Evolutionary conservation across 805 yeast species (phyloP).

Genomic region (Cyberlindnera maritima): DNA sequence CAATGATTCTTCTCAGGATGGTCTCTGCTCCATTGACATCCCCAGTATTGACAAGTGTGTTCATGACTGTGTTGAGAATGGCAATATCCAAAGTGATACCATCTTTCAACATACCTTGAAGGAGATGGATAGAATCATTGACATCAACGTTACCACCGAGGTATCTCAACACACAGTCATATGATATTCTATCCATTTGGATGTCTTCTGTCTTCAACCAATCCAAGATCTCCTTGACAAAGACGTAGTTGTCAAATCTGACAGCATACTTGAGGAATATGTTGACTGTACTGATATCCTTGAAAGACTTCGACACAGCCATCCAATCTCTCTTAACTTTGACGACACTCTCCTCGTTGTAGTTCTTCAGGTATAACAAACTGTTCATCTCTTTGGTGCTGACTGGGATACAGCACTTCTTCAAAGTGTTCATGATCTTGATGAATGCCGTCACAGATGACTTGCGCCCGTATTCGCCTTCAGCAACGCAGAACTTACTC

Average conservation of each 20-base stretch:
- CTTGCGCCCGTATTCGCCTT: slow-evolving; percentile 11
- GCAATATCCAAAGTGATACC: slow-evolving; percentile 14
- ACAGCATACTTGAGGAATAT: slow-evolving; percentile 29
- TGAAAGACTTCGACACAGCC: background rate
- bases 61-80: slow-evolving; percentile 7
- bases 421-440: slow-evolving; percentile 22
- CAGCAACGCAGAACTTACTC: slow-evolving; percentile 15
- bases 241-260: slow-evolving; percentile 12
- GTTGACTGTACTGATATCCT: slow-evolving; percentile 26
- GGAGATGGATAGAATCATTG: slow-evolving; percentile 1
- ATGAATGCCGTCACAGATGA: background rate
- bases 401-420: slow-evolving; percentile 28
- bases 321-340: slow-evolving; percentile 11
- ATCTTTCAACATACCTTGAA: slow-evolving; percentile 5
- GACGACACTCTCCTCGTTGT: slow-evolving; percentile 7
- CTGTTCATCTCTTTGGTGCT: slow-evolving; percentile 30
- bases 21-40: slow-evolving; percentile 9
- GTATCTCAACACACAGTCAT: slow-evolving; percentile 21
- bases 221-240: slow-evolving; percentile 16
- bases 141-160: slow-evolving; percentile 9
- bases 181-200: slow-evolving; percentile 32
- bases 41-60: slow-evolving; percentile 8
- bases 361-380: slow-evolving; percentile 21
- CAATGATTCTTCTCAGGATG: slow-evolving; percentile 1
- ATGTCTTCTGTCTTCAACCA: slow-evolving; percentile 19